A percentile compares a stretch with the other conserved stretches of the same genome.
Evolutionary conservation across 2,329 filamentous ascomycete species (phyloP).

Genomic region (Cladosporium sp.): DNA sequence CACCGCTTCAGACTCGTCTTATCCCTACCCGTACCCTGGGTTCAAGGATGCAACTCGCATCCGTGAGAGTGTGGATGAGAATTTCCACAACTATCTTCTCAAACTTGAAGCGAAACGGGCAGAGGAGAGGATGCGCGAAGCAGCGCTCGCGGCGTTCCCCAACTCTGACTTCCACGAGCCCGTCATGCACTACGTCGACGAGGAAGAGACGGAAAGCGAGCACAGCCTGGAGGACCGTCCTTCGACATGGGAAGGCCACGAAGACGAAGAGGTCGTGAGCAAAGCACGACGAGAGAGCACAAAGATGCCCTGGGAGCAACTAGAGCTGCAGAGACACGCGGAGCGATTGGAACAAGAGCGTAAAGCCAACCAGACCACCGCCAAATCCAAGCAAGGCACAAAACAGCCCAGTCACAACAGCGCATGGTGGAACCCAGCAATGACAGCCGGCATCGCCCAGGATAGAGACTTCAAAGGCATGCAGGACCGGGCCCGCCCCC

Average conservation of each 20-base stretch:
- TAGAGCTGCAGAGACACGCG: constrained; percentile 73
- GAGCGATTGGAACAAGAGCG: constrained; percentile 54
- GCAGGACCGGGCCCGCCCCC: constrained; percentile 54
- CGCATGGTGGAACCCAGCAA: constrained; percentile 35
- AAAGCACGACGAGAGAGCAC: constrained; percentile 52
- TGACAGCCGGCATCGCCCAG: constrained; percentile 17
- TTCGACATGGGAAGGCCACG: constrained; percentile 31
- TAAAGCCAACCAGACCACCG: constrained; percentile 35
- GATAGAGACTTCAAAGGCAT: constrained; percentile 13
- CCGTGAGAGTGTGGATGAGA: constrained; percentile 65
- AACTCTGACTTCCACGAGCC: constrained; percentile 63
- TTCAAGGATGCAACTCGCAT: constrained; percentile 48
- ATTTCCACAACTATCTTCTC: constrained; percentile 69
- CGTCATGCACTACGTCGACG: constrained; percentile 65
- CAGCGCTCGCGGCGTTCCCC: constrained; percentile 69
- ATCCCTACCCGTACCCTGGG: constrained; percentile 17
- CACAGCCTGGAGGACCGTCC: constrained; percentile 32
- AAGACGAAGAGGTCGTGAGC: constrained; percentile 29
- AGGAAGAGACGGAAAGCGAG: constrained; percentile 51
- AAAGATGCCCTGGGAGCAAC: constrained; percentile 65
- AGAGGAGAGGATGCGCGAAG: constrained; percentile 71
- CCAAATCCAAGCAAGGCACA: constrained; percentile 7
- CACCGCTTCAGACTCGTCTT: constrained; percentile 43
- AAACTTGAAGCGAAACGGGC: constrained; percentile 73
- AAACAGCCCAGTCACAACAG: constrained; percentile 15